These are phyloP conservation scores for Calonectria pteridis DNA, from an alignment of 2,329 filamentous ascomycete genomes.

Conservation along the genomic window DNA sequence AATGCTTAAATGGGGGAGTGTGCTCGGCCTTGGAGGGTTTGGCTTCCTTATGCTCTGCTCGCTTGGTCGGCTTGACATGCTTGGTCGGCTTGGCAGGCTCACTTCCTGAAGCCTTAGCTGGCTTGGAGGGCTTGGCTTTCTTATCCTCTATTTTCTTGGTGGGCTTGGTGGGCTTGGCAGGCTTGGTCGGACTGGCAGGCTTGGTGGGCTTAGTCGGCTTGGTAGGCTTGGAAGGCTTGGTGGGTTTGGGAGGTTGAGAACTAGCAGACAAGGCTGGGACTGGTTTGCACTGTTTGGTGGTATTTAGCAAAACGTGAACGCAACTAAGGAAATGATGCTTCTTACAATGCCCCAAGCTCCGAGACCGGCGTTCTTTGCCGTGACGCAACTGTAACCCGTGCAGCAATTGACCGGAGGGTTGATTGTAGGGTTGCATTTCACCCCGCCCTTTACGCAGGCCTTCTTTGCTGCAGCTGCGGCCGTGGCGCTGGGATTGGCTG, in stretches of 20 bases:
- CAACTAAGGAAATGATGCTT: not conserved
- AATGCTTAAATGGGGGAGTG: not conserved
- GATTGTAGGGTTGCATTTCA: not conserved
- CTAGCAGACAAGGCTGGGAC: not conserved
- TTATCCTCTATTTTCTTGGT: not conserved
- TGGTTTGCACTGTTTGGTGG: not conserved
- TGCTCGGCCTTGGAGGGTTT: not conserved
- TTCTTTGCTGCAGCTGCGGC: not conserved
- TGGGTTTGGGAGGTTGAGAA: not conserved
- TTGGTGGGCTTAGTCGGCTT: not conserved
- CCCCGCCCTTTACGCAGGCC: not conserved
- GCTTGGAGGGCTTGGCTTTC: not conserved
- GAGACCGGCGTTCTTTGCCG: not conserved
- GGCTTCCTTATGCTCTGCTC: not conserved
- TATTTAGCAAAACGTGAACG: not conserved
- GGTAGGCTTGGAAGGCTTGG: not conserved
- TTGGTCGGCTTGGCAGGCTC: not conserved
- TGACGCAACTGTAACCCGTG: not conserved
- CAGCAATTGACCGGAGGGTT: not conserved
- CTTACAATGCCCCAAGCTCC: not conserved
- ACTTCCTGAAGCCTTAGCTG: not conserved
- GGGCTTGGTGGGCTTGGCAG: not conserved
- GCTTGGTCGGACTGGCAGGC: not conserved
- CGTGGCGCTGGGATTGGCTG: not conserved
- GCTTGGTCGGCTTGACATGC: not conserved